Evolutionary conservation across 352 stramenopile species (phyloP), one percentile per base, ranked within the genome.

Genomic region (Phytophthora macrochlamydospora): DNA sequence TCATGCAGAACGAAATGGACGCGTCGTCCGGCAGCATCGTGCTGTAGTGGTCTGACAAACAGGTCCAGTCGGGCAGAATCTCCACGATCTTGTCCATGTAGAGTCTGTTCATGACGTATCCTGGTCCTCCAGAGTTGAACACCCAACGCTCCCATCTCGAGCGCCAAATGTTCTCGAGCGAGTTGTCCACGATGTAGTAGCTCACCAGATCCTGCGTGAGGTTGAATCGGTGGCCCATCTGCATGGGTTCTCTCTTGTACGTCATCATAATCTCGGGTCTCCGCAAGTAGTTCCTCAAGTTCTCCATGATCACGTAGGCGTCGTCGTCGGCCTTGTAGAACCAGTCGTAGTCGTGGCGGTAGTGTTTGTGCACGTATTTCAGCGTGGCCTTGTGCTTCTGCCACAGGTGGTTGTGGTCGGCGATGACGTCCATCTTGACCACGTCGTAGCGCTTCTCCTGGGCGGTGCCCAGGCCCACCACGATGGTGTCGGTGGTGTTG

Each of bases 281-380:
- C 4, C 43, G 33, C 18, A 94, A 38, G 56, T 91, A 94, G n/a
- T 73, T 59, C 6, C 78, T 71, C 53, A 94, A 67, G 60, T 94
- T 94, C 56, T 94, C 84, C 46, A 93, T 45, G 31, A 94, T 72
- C n/a, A 94, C 83, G 57, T 90, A 94, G 5, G 87, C 84, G 56
- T 94, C 87, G 66, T 94, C 87, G 51, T 94, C 87, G 1, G 81
- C 79, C 59, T 94, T 94, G 73, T 94, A 94, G 59, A 94, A 93
- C 87, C 87, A 94, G 71, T 94, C 84, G 54, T 81, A 94, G 28
- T 87, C 83, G 69, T 94, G 77, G 3, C 84, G 87, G 50, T 88
- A 93, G 65, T 81, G 68, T 37, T 81, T 48, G 69, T 92, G 79
- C 24, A 92, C 79, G 60, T 93, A 92, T 32, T 75, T 67, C 29